Evolutionary conservation across 331 rosid species (phyloP).

Genomic region (Quercus phellos): DNA sequence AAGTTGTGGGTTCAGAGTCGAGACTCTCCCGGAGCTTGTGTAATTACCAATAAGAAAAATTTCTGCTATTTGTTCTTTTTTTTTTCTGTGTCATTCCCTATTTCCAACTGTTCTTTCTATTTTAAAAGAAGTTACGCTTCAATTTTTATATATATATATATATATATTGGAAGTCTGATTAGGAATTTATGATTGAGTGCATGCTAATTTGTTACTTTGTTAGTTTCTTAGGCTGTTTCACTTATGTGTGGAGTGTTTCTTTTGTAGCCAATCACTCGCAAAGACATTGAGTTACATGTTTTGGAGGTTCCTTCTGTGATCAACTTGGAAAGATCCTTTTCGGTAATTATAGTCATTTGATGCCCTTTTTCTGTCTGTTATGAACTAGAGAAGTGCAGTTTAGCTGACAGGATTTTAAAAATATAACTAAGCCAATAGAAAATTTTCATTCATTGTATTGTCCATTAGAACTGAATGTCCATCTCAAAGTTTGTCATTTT

Average conservation of each 20-base stretch:
- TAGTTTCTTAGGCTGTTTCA: neutral
- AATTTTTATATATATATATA: neutral
- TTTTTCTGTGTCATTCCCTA: neutral
- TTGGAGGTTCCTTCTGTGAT: constrained; percentile 63
- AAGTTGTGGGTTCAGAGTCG: neutral
- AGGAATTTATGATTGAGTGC: neutral
- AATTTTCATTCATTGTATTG: constrained; percentile 8
- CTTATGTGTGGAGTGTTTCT: constrained; percentile 29
- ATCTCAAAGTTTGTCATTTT: constrained; percentile 16
- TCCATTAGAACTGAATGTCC: constrained; percentile 17
- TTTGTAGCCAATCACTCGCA: constrained; percentile 75
- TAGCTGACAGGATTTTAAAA: constrained; percentile 9
- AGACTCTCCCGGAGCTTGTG: constrained; percentile 6
- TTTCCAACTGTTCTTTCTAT: neutral
- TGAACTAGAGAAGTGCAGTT: constrained; percentile 9
- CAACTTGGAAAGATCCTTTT: constrained; percentile 73
- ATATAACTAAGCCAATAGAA: neutral
- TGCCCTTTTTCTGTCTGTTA: neutral
- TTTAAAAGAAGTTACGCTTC: neutral
- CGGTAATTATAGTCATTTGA: constrained; percentile 40
- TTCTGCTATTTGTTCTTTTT: neutral
- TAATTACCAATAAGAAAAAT: neutral
- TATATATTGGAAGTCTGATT: neutral
- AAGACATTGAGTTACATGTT: constrained; percentile 81
- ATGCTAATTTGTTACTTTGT: neutral